Percentiles rank a stretch among this genome's conserved stretches.
phyloP scores from a whole-genome alignment of 2,329 filamentous ascomycete genomes.

The Fusarium concolor region DNA sequence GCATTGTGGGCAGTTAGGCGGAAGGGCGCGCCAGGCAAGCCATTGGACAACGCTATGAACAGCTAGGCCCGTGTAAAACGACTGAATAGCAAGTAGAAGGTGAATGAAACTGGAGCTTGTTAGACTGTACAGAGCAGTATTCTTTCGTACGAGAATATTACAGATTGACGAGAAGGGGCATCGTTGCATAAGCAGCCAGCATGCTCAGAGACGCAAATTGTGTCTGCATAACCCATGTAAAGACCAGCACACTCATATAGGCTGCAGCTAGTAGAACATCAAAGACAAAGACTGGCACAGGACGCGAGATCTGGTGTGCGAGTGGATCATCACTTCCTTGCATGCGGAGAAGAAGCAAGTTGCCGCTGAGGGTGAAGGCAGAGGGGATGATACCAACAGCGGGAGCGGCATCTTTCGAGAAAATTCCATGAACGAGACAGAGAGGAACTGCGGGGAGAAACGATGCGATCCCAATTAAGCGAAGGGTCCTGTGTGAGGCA shows the following conservation, averaged over 20 bases:
- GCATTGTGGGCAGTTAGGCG: slow-evolving; percentile 57
- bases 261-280: slow-evolving; percentile 53
- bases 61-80: slow-evolving; percentile 56
- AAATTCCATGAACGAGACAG: slow-evolving; percentile 53
- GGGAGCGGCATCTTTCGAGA: slow-evolving; percentile 51
- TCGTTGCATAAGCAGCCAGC: slow-evolving; percentile 57
- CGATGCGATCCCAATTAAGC: slow-evolving; percentile 50
- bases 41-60: slow-evolving; percentile 54
- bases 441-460: slow-evolving; percentile 56
- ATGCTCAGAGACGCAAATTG: slow-evolving; percentile 51
- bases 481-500: slow-evolving; percentile 45
- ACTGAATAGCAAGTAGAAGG: slow-evolving; percentile 52
- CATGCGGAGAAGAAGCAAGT: slow-evolving; percentile 42
- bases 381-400: slow-evolving; percentile 56
- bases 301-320: slow-evolving; percentile 31
- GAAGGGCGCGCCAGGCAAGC: slow-evolving; percentile 54
- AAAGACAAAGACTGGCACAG: slow-evolving; percentile 53
- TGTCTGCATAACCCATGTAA: slow-evolving; percentile 53
- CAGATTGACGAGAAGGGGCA: slow-evolving; percentile 57
- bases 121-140: background rate
- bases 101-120: slow-evolving; percentile 51
- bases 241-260: slow-evolving; percentile 55
- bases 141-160: slow-evolving; percentile 39
- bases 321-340: slow-evolving; percentile 4
- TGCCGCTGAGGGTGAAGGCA: slow-evolving; percentile 50